Evolutionary conservation across 768 basidiomycete species (phyloP).

Genomic region (Pleurotus cornucopiae): DNA sequence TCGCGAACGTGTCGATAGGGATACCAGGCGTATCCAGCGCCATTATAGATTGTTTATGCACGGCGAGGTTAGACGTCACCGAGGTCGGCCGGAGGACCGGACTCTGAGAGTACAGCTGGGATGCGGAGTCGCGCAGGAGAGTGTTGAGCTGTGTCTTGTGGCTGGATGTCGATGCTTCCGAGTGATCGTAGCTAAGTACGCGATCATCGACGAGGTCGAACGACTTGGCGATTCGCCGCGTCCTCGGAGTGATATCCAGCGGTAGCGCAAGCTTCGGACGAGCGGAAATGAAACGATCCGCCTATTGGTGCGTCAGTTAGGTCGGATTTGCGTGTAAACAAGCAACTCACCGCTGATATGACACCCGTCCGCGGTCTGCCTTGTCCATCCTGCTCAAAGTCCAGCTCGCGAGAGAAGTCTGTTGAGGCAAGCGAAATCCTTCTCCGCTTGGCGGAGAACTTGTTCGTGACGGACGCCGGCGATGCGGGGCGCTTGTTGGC

Average conservation of each 20-base stretch:
- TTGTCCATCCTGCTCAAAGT: constrained; percentile 9
- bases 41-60: constrained; percentile 49
- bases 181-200: constrained; percentile 49
- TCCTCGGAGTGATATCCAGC: constrained; percentile 60
- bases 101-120: constrained; percentile 40
- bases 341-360: too few species aligned
- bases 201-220: constrained; percentile 58
- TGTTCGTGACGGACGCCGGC: constrained; percentile 31
- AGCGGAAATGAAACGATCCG: constrained; percentile 57
- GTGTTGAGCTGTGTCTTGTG: constrained; percentile 37
- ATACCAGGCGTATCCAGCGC: constrained; percentile 67
- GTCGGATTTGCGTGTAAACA: too few species aligned
- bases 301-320: constrained; percentile 24
- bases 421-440: constrained; percentile 35
- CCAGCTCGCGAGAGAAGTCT: constrained; percentile 31
- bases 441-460: constrained; percentile 37
- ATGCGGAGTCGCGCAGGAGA: constrained; percentile 49
- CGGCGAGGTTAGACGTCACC: constrained; percentile 53
- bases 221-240: constrained; percentile 59
- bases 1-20: constrained; percentile 46
- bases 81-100: constrained; percentile 33
- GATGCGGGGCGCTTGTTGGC: constrained; percentile 29
- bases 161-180: constrained; percentile 18
- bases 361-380: constrained; percentile 7
- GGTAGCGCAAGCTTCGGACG: constrained; percentile 49